Percentiles rank a stretch among this genome's conserved stretches.
Evolutionary conservation across 202 grass and related monocot species (phyloP).

Genomic region (Brachypodium distachyon): DNA sequence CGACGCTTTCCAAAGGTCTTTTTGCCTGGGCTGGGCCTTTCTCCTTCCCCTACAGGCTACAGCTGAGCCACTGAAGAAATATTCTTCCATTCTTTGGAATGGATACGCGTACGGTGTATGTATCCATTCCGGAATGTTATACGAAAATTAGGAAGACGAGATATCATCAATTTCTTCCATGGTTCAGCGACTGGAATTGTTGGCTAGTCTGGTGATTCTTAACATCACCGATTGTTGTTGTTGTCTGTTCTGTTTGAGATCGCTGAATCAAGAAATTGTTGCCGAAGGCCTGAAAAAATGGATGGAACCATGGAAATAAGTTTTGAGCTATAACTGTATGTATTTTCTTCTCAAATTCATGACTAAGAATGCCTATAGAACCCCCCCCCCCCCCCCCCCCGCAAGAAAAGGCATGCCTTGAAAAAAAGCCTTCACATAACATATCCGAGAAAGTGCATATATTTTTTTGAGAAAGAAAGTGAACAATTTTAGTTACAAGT

Average conservation of each 20-base stretch:
- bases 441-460: too few relatives aligned
- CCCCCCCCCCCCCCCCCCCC: too few relatives aligned
- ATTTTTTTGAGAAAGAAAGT: too few relatives aligned
- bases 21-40: slow-evolving; percentile 26
- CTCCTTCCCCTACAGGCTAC: background rate
- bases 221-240: too few relatives aligned
- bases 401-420: too few relatives aligned
- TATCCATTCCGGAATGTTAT: too few relatives aligned
- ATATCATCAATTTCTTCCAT: background rate
- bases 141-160: background rate
- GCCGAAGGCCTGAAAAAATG: background rate
- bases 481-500: background rate
- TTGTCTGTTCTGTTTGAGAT: background rate
- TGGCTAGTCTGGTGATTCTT: background rate
- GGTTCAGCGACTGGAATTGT: background rate
- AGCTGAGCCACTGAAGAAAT: background rate
- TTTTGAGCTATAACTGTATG: too few relatives aligned
- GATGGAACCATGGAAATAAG: too few relatives aligned
- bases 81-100: background rate
- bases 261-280: background rate
- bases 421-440: background rate
- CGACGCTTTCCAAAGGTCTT: slow-evolving; percentile 32
- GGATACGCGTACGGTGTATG: too few relatives aligned
- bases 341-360: background rate
- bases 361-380: too few relatives aligned